These are phyloP conservation scores for Crithidia fasciculata DNA, from an alignment of 208 protist genomes.

Conservation along the genomic window DNA sequence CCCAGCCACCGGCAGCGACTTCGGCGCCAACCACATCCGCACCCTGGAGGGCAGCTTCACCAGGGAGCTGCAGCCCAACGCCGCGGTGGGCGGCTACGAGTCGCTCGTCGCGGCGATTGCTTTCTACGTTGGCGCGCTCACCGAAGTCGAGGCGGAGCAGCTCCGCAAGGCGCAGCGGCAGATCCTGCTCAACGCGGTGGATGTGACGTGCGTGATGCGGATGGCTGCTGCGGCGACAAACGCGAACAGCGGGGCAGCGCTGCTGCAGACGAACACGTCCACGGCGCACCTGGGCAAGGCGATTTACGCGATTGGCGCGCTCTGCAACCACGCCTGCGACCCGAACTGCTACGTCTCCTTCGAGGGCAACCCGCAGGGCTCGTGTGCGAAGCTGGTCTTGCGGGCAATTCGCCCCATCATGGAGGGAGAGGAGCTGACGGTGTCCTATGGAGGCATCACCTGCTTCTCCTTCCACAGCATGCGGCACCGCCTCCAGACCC, in stretches of 20 bases:
- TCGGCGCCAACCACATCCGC: slow-evolving; percentile 45
- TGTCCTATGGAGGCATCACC: slow-evolving; percentile 78
- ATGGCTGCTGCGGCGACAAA: slow-evolving; percentile 29
- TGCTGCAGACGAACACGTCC: slow-evolving; percentile 55
- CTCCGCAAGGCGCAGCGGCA: slow-evolving; percentile 78
- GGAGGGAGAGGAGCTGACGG: slow-evolving; percentile 81
- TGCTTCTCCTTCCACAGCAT: slow-evolving; percentile 81
- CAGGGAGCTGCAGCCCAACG: slow-evolving; percentile 60
- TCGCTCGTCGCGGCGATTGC: slow-evolving; percentile 63
- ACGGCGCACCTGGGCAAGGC: slow-evolving; percentile 69
- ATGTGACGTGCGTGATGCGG: slow-evolving; percentile 65
- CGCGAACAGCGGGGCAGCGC: slow-evolving; percentile 23
- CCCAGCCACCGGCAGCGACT: slow-evolving; percentile 37
- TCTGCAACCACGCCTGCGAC: slow-evolving; percentile 87
- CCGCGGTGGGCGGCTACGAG: slow-evolving; percentile 72
- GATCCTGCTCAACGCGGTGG: slow-evolving; percentile 64
- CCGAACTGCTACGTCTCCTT: slow-evolving; percentile 88
- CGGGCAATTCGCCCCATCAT: slow-evolving; percentile 68
- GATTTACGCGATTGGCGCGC: slow-evolving; percentile 61
- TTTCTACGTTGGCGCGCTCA: slow-evolving; percentile 70
- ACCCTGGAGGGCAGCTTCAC: slow-evolving; percentile 61
- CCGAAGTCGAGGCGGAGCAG: slow-evolving; percentile 58
- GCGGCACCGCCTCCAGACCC: slow-evolving; percentile 64
- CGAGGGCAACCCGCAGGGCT: slow-evolving; percentile 76
- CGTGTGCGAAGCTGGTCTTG: slow-evolving; percentile 55